Evolutionary conservation across 176 grass and related monocot genomes (phyloP).

Genomic region (bread wheat (Triticum aestivum)): IWGSC_CS_RefSeq_v2.1 NC_057794.1:510219465-510219964

Average conservation of each 20-base stretch:
- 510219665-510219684: neutral
- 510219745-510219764: too few relatives aligned
- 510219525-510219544: neutral
- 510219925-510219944: too few relatives aligned
- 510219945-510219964: too few relatives aligned
- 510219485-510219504: neutral
- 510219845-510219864: too few relatives aligned
- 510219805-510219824: neutral
- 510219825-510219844: too few relatives aligned
- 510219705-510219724: neutral
- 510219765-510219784: too few relatives aligned
- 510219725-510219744: too few relatives aligned
- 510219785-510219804: neutral
- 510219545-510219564: neutral
- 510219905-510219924: too few relatives aligned
- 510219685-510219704: neutral
- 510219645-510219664: too few relatives aligned
- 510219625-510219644: neutral
- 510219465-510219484: neutral
- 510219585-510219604: neutral
- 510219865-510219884: too few relatives aligned
- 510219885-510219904: too few relatives aligned
- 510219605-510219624: neutral
- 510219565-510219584: too few relatives aligned
- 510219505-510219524: neutral